Evolutionary conservation across 108 stramenopile genomes (phyloP), one percentile per base, ranked within the genome.

Genomic region (Nitzschia sp.): DNA sequence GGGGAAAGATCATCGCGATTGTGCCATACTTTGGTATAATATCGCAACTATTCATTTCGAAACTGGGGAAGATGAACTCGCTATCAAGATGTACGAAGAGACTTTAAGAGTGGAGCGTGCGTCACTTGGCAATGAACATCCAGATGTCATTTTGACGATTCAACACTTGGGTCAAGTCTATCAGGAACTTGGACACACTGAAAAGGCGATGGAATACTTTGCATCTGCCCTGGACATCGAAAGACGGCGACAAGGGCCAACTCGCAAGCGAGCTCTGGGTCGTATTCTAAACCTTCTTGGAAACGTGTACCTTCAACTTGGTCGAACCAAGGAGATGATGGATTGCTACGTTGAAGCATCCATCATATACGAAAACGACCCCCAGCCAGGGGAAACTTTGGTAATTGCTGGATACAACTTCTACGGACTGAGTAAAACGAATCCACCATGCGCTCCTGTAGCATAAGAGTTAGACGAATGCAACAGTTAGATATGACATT

Each of bases 31-130:
- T 2, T 73, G 87, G 76, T 70, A 74, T 45, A 75, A 75, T 49
- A 77, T 91, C 60, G 90, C 81, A 2, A 88, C 72, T 19, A 85
- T 81, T 28, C 77, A 85, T 58, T 70, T 86, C 26, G 81, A 89
- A 65, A 78, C 60, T 11, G 85, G 83, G 6, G 77, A 84, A 29
- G 79, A 82, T 29, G 85, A 84, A 26, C 31, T 62, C 18, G 88
- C 88, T 17, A 68, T 85, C 45, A 38, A 60, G 47, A 72, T 59
- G 70, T 89, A 86, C 51, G 66, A 73, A 24, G 85, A 85, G 59
- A 81, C 88, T 17, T 67, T 89, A 28, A 30, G 76, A 54, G 80
- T 86, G 0, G 84, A 86, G 59, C 60, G 68, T 24, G 69, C 75
- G 21, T 71, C 78, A 13, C 61, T 86, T 18, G 85, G 87, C 29